Base-by-base conservation (phyloP, 2,329 filamentous ascomycete species). In the Ceratocystis colombiana region DNA sequence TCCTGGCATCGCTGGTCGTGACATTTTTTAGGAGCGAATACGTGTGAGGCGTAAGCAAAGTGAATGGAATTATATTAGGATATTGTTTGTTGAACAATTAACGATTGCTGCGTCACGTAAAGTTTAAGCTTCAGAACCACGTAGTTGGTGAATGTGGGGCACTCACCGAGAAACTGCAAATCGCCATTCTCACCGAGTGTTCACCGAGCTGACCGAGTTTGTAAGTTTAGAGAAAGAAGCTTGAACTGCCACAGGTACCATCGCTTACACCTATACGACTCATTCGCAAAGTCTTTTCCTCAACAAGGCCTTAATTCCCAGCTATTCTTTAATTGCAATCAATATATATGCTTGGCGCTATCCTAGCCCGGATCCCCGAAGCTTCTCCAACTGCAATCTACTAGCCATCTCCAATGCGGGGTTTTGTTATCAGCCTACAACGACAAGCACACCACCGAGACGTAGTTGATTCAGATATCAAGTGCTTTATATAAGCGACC, bases 1-100 rank as follows among this genome's bases (percentile, higher is more conserved):
- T 53, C 79, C 75, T 1, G 82, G 77, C 30, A 75, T 73, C 55
- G 76, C 77, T 22, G 79, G 75, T 66, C 78, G 78, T 70, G 82
- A 79, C 82, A 84, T 84, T 45, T 15, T 15, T 25, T 5, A 10
- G 17, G n/a, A 25, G 25, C 44, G 10, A 30, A 10, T 15, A 22
- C 22, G 46, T 55, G 12, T 33, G n/a, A 44, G 59, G 5, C 5
- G 30, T n/a, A 12, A 5, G 25, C 30, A 8, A 10, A 50, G 5
- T 64, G n/a, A n/a, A n/a, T 20, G 10, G 25, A 6, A 8, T 12
- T 4, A 63, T 30, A n/a, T 15, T 50, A 17, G 41, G 22, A 63
- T 33, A 44, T 20, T 17, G 61, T 45, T 41, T 41, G 48, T 10
- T 10, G 48, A 53, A 15, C 12, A 41, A 41, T 41, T 28, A 25